Evolutionary conservation across 1,284 basidiomycete species (phyloP).

Genomic region (Marasmius fiardii): DNA sequence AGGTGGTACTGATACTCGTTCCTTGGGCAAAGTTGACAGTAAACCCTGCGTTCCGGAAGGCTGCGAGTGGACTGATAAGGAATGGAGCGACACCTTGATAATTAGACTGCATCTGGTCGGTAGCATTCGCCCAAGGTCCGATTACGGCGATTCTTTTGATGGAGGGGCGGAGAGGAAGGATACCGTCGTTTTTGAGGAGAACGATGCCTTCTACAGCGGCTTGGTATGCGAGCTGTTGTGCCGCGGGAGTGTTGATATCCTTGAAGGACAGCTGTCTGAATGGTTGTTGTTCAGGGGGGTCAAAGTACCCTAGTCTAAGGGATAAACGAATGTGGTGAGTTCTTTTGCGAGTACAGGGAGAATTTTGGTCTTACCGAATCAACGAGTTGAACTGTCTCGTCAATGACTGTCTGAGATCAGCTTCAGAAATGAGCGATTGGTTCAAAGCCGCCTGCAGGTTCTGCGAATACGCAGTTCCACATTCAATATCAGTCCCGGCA

Average conservation of each 20-base stretch:
- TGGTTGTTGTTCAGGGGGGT: slow-evolving; percentile 44
- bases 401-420: slow-evolving; percentile 39
- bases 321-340: not conserved
- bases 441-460: slow-evolving; percentile 46
- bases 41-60: slow-evolving; percentile 43
- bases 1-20: slow-evolving; percentile 35
- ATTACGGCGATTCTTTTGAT: slow-evolving; percentile 47
- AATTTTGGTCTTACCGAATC: slow-evolving; percentile 32
- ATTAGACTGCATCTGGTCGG: slow-evolving; percentile 53
- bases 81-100: slow-evolving; percentile 51
- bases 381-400: slow-evolving; percentile 49
- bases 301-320: slow-evolving; percentile 52
- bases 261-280: slow-evolving; percentile 44
- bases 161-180: slow-evolving; percentile 39
- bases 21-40: slow-evolving; percentile 39
- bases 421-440: slow-evolving; percentile 40
- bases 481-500: slow-evolving; percentile 55
- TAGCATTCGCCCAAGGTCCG: slow-evolving; percentile 55
- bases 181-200: slow-evolving; percentile 55
- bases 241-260: slow-evolving; percentile 41
- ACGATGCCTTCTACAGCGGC: slow-evolving; percentile 52
- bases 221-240: slow-evolving; percentile 47
- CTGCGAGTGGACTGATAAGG: slow-evolving; percentile 50
- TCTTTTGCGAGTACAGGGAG: not conserved
- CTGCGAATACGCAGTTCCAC: slow-evolving; percentile 42